Evolutionary conservation across 306 rosid genomes (phyloP).

Genomic region (Trifolium dubium): DNA sequence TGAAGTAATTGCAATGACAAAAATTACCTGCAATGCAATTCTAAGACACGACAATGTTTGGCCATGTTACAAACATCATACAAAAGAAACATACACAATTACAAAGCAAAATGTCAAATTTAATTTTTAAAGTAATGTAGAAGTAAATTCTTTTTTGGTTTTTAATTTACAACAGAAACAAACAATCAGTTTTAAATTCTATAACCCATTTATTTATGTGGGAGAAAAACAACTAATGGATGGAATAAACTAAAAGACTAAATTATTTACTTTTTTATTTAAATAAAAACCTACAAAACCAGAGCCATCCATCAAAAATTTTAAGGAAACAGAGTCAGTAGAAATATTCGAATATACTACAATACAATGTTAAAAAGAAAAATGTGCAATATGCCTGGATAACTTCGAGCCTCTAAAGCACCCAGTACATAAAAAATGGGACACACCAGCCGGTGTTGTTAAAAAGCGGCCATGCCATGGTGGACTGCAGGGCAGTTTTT

Average conservation of each 20-base stretch:
- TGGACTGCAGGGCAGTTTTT: not conserved
- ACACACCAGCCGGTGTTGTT: not conserved
- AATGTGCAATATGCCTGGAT: not conserved
- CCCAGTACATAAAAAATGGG: not conserved
- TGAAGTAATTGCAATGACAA: slow-evolving; percentile 3
- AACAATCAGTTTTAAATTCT: slow-evolving; percentile 6
- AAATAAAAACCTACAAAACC: slow-evolving; percentile 19
- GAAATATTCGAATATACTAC: not conserved
- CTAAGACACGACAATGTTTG: slow-evolving; percentile 25
- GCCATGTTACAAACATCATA: slow-evolving; percentile 12
- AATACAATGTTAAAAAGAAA: slow-evolving; percentile 2
- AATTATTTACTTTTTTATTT: not conserved
- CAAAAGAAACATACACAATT: slow-evolving; percentile 20
- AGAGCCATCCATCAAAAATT: slow-evolving; percentile 11
- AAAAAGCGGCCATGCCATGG: not conserved
- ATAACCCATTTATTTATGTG: slow-evolving; percentile 1
- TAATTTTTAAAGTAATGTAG: slow-evolving; percentile 9
- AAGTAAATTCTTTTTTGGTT: slow-evolving; percentile 7
- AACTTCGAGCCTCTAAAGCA: not conserved
- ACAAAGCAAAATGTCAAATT: slow-evolving; percentile 8
- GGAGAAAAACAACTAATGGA: not conserved
- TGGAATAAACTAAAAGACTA: not conserved
- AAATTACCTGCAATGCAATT: slow-evolving; percentile 5
- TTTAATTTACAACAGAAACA: slow-evolving; percentile 16
- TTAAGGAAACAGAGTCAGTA: not conserved